Base-by-base conservation (phyloP, 2,329 filamentous ascomycete species). In the Ascomycota sp. region DNA sequence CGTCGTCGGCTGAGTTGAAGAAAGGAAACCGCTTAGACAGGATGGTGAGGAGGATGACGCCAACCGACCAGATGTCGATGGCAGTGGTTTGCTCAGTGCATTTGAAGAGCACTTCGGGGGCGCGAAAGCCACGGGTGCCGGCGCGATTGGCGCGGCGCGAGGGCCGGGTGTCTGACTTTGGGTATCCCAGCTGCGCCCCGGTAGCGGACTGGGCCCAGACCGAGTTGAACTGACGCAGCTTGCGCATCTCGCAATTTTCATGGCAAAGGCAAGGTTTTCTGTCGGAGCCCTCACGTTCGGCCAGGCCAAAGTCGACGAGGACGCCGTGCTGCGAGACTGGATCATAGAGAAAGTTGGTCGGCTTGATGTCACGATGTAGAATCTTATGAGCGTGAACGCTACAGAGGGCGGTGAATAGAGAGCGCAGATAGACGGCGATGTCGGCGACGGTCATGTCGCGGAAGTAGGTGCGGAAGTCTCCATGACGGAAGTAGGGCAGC, bases 1-100 rank as follows among this genome's bases (percentile, higher is more conserved):
- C 78, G 43, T 98, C 89, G 49, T 98, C 89, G n/a, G 83, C 77
- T 27, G 81, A 92, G 55, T 98, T 94, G 63, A 98, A 98, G 55
- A 98, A 98, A 2, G 89, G 89, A 43, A 98, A 98, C 4, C 89
- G 74, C 33, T 78, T 77, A 25, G 80, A 86, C 10, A 98, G 61
- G 37, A 98, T 77, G 1, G 89, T 98, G n/a, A 98, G 62, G 3
- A 98, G 65, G 32, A 98, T 92, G n/a, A 98, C 85, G 25, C 89
- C 89, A 0, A 76, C 85, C 17, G 82, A 93, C 89, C 89, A 98
- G 39, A 98, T 77, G 48, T 98, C 89, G 40, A 98, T 89, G 41
- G 86, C 77, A 26, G 79, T 86, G 4, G 77, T 91, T 51, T 98
- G 89, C 38, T 83, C 77, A 0, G 85, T 94, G 55, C 89, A 98